Evolutionary conservation across 2,329 filamentous ascomycete species (phyloP).

Genomic region (Aspergillus viridinutans): DNA sequence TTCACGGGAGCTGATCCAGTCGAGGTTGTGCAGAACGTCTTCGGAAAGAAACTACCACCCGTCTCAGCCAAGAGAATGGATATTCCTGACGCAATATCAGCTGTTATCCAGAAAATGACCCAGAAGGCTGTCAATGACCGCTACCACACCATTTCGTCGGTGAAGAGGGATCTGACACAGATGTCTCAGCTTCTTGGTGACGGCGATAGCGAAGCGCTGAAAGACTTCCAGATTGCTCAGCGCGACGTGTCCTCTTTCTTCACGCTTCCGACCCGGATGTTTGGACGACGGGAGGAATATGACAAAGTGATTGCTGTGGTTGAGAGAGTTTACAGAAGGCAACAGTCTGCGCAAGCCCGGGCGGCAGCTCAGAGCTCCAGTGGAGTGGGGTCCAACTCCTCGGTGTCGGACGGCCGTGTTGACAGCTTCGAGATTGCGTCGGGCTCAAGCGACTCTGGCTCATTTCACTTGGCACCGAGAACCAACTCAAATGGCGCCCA

Average conservation of each 20-base stretch:
- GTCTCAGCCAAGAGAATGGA: slow-evolving; percentile 76
- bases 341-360: slow-evolving; percentile 41
- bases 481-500: slow-evolving; percentile 34
- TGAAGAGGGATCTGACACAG: slow-evolving; percentile 73
- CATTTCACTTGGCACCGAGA: slow-evolving; percentile 36
- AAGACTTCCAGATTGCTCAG: slow-evolving; percentile 70
- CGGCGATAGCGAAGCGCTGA: slow-evolving; percentile 67
- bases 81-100: slow-evolving; percentile 74
- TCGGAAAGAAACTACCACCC: slow-evolving; percentile 71
- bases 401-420: slow-evolving; percentile 48
- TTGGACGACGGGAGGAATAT: slow-evolving; percentile 72
- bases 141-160: slow-evolving; percentile 82
- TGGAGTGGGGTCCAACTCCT: slow-evolving; percentile 51
- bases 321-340: slow-evolving; percentile 67
- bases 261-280: slow-evolving; percentile 74
- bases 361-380: slow-evolving; percentile 32
- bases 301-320: slow-evolving; percentile 69
- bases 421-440: slow-evolving; percentile 49
- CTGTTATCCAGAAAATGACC: slow-evolving; percentile 87
- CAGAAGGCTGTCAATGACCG: slow-evolving; percentile 81
- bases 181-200: slow-evolving; percentile 71
- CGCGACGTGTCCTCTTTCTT: slow-evolving; percentile 91
- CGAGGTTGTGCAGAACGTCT: slow-evolving; percentile 86
- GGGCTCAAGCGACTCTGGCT: slow-evolving; percentile 53
- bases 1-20: slow-evolving; percentile 77